phyloP scores from a whole-genome alignment of 2,329 filamentous ascomycete genomes.

The Colletotrichum musicola region DNA sequence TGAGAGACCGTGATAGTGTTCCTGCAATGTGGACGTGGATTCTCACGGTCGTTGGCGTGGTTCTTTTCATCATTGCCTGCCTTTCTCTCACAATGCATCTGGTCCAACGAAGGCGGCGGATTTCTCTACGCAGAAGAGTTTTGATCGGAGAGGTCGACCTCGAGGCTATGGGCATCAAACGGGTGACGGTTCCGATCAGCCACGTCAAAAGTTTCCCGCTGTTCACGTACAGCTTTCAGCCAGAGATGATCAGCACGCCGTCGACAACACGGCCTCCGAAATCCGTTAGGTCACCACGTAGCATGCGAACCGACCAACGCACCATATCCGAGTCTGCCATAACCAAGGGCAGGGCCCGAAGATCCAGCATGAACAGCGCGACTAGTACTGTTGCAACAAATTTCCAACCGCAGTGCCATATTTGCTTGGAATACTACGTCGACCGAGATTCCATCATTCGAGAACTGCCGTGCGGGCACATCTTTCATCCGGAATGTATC shows the following conservation, averaged over 20 bases:
- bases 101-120: conserved; percentile 78
- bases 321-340: conserved; percentile 31
- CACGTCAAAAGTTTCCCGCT: conserved; percentile 81
- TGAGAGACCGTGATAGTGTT: conserved; percentile 63
- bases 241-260: conserved; percentile 53
- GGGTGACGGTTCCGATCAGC: conserved; percentile 79
- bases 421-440: conserved; percentile 87
- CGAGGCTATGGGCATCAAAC: conserved; percentile 86
- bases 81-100: conserved; percentile 82
- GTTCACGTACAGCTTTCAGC: conserved; percentile 78
- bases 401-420: conserved; percentile 87
- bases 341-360: conserved; percentile 50
- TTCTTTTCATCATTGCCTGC: conserved; percentile 74
- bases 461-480: conserved; percentile 89
- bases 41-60: conserved; percentile 76
- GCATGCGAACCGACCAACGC: conserved; percentile 35
- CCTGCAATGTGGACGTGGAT: conserved; percentile 87
- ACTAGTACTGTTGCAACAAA: conserved; percentile 62
- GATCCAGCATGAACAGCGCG: conserved; percentile 50
- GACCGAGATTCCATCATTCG: conserved; percentile 79
- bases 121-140: conserved; percentile 76
- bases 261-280: conserved; percentile 53
- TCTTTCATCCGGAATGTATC: conserved; percentile 93
- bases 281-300: conserved; percentile 44
- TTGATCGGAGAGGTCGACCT: conserved; percentile 85